Conservation (phyloP, 2,329 filamentous ascomycete species). For the Monascus ruber region DNA sequence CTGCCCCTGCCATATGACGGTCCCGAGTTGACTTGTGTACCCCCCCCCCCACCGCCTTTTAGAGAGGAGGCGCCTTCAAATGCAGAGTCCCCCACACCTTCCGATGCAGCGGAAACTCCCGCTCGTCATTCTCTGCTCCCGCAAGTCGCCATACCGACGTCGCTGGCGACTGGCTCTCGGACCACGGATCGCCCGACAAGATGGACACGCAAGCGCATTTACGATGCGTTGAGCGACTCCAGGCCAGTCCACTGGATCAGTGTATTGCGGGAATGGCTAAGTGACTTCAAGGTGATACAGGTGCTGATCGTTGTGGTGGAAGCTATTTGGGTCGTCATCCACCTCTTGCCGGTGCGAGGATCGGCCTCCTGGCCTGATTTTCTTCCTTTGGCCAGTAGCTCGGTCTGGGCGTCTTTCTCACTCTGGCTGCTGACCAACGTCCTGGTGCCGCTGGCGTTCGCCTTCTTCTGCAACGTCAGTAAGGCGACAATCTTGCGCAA, state of each 20-base stretch:
- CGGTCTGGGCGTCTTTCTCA: constrained; percentile 74
- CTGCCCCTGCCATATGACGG: no score
- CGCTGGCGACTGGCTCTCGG: no score
- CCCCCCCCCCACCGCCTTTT: no score
- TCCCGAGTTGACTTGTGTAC: no score
- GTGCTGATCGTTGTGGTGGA: constrained; percentile 58
- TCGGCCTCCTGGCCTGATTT: constrained; percentile 50
- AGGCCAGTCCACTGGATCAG: constrained; percentile 40
- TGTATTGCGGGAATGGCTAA: constrained; percentile 56
- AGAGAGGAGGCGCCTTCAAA: no score
- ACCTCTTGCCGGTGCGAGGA: no score
- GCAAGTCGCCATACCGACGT: no score
- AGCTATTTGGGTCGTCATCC: constrained; percentile 12
- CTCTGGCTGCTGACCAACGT: constrained; percentile 67
- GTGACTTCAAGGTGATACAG: constrained; percentile 59
- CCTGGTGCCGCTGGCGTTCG: constrained; percentile 56
- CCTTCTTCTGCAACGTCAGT: constrained; percentile 87
- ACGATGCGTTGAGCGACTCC: constrained; percentile 22
- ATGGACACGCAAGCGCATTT: constrained; percentile 19
- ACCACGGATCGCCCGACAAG: no score
- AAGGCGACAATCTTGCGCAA: constrained; percentile 26
- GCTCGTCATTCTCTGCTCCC: no score
- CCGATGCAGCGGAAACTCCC: no score
- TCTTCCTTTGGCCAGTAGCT: constrained; percentile 60
- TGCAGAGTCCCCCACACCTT: no score